phyloP scores from a whole-genome alignment of 2,329 filamentous ascomycete genomes.

The Chrysoporthe austroafricana region DNA sequence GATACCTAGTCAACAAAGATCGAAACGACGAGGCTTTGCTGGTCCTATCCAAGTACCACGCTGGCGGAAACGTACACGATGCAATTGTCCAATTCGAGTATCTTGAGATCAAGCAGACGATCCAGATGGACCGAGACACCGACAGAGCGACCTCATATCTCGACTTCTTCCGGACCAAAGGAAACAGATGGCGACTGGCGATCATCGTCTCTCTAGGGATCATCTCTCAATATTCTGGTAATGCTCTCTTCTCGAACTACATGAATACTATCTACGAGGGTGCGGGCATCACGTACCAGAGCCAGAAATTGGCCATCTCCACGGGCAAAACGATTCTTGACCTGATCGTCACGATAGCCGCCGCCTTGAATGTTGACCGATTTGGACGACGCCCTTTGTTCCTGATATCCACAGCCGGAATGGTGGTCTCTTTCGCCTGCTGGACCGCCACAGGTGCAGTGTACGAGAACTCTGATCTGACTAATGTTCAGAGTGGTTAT shows the following conservation, averaged over 20 bases:
- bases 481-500: slow-evolving; percentile 47
- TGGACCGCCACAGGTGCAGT: slow-evolving; percentile 55
- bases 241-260: slow-evolving; percentile 67
- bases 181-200: slow-evolving; percentile 63
- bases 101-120: slow-evolving; percentile 64
- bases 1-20: slow-evolving; percentile 29
- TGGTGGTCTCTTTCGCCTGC: slow-evolving; percentile 50
- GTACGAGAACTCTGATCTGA: slow-evolving; percentile 49
- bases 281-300: slow-evolving; percentile 59
- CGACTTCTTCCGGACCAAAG: slow-evolving; percentile 63
- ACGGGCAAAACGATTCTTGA: slow-evolving; percentile 59
- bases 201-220: slow-evolving; percentile 63
- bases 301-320: slow-evolving; percentile 53
- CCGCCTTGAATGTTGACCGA: slow-evolving; percentile 51
- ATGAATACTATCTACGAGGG: slow-evolving; percentile 62
- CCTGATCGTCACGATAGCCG: slow-evolving; percentile 56
- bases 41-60: slow-evolving; percentile 67
- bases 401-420: slow-evolving; percentile 51
- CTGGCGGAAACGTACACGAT: slow-evolving; percentile 58
- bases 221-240: slow-evolving; percentile 68
- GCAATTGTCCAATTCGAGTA: slow-evolving; percentile 64
- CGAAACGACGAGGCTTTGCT: slow-evolving; percentile 63
- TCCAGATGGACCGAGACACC: slow-evolving; percentile 56
- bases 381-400: slow-evolving; percentile 55
- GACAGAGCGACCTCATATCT: slow-evolving; percentile 54